Base-by-base conservation (phyloP, 2,329 filamentous ascomycete genomes). In the Penicillium sp. region DNA sequence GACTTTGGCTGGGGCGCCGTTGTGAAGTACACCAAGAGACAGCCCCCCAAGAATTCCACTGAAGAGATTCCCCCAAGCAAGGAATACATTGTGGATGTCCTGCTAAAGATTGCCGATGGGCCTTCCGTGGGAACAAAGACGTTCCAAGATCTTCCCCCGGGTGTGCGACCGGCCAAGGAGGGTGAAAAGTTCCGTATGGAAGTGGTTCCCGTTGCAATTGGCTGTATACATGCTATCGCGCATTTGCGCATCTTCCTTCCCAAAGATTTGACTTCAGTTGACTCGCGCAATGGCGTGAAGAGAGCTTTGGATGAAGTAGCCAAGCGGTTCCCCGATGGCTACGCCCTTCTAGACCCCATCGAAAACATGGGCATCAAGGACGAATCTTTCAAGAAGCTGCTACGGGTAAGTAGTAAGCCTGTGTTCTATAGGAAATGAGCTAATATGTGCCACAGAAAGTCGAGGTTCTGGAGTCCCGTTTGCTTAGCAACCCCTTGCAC, bases 1-100 rank as follows among this genome's bases (percentile, higher is more conserved):
- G 91, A 97, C 70, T 99, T 95, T 71, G 93, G 92, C 51, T 99
- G 94, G 94, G 94, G 94, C 48, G 88, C 91, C 0, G 85, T 97
- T 18, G 83, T 95, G 43, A 88, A 90, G 64, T 87, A 86, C 63
- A 82, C 81, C 0, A 75, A 80, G 47, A 85, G 90, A 49, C 85
- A 84, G 63, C 76, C 81, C 1, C 79, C 81, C 16, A 91, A 88
- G 69, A 82, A 84, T 36, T 75, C 82, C 33, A 80, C 85, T 49
- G 84, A 89, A 42, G 85, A 90, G 46, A 81, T 85, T 47, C 77
- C 80, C 0, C 84, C 88, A 0, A 89, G 96, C 65, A 85, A 96
- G 69, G 86, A 85, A 2, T 88, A 88, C 66, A 79, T 96, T 52
- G 80, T 96, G 16, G 92, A 97, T 60, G 89, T 96, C 5, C 77